Base-by-base conservation (phyloP, 23 red algal genomes). In the Chondrus crispus region DNA sequence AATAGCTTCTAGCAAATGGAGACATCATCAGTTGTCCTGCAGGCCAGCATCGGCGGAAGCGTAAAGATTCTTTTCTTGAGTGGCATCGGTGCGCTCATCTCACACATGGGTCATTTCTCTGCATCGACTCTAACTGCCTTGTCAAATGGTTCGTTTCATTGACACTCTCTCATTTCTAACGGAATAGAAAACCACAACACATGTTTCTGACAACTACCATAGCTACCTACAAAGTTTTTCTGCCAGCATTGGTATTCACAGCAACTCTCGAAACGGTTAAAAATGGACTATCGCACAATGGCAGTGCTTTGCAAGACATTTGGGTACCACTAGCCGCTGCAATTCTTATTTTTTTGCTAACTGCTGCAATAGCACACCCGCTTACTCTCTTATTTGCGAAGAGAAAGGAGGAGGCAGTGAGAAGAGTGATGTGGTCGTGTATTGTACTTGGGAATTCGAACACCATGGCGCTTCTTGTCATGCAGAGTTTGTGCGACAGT, bases 1-100 rank as follows among this genome's bases (percentile, higher is more conserved):
- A n/a, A n/a, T n/a, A n/a, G n/a, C n/a, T n/a, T n/a, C n/a, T n/a
- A n/a, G n/a, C n/a, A 45, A 40, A 82, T 82, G 77, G 29, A 58
- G 2, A 36, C 77, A 52, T 39, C 62, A 32, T 37, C 77, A 62
- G 62, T 18, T 4, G 77, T 82, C 28, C 45, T 82, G 42, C 77
- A 82, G 50, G 77, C 51, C 10, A 82, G 77, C 29, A 18, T 82
- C 42, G 77, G 77, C 4, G 77, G 77, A 82, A 82, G 77, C 77
- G 77, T 82, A 55, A 54, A 82, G 44, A 49, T 82, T 20, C 77
- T 82, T 26, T 43, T 54, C 10, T 54, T 82, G 11, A 60, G 77
- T 38, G 77, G 33, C 2, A 54, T 54, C 2, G 77, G 77, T 43
- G 77, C 77, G 5, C 51, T 10, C 22, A 49, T 82, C 20, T 62